Evolutionary conservation across 306 rosid species (phyloP), one percentile per base, ranked within the genome.

Genomic region (Argentina anserina): DNA sequence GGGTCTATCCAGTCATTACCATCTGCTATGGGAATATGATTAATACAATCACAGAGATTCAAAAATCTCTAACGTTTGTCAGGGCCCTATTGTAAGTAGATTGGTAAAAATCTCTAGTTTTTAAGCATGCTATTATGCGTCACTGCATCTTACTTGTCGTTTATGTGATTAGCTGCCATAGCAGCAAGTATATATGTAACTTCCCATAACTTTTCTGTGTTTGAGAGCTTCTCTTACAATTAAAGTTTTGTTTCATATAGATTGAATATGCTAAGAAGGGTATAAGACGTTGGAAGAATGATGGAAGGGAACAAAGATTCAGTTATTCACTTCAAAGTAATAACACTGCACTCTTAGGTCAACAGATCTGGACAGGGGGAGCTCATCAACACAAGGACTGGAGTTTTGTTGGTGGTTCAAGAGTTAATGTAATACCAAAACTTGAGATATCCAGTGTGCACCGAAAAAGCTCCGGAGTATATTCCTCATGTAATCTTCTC

Each of bases 401-500:
- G 98, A 88, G 92, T 85, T 94, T 91, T 87, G 61, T 75, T 41
- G 86, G 90, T 80, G 98, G 98, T 72, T 88, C 92, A 76, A 89
- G 67, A 74, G 55, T 91, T 79, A 21, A 60, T 60, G 10, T 68
- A 37, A 84, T 80, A 75, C 92, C 97, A 39, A 85, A 88, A 72
- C 74, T 76, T 80, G 81, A 80, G 65, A 77, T 64, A 80, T 52
- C 75, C 70, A 70, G 75, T 80, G 76, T 39, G 26, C 50, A 60
- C 81, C 76, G 43, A 70, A 91, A 79, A 81, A 21, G 78, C 75
- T 62, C 75, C 13, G 82, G 58, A 82, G 82, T 84, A 77, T 78
- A 73, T 21, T 89, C 95, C 46, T 91, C 97, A 81, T 89, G 98
- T 91, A 81, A 85, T 81, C 70, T 56, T 77, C 84, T 67, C 73